A percentile compares a stretch with the other conserved stretches of the same genome.
Conservation (phyloP, 2,329 filamentous ascomycete genomes). For the Arthrobotrys entomopaga region DNA sequence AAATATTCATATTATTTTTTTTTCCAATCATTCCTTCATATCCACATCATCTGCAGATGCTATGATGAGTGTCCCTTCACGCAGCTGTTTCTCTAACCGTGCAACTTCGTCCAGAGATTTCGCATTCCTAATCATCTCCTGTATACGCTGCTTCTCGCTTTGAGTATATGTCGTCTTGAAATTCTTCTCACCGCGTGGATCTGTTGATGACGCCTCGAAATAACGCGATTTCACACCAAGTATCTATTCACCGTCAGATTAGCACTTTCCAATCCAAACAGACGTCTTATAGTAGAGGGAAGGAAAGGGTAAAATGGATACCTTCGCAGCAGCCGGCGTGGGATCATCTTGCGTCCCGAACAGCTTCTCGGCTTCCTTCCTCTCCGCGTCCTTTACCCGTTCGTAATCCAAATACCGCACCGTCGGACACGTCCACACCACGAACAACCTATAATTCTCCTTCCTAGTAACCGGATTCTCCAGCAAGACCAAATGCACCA, state of each 20-base stretch:
- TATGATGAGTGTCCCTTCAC: conserved; percentile 80
- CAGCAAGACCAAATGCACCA: conserved; percentile 82
- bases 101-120: conserved; percentile 91
- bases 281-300: neutral
- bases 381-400: conserved; percentile 89
- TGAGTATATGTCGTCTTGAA: conserved; percentile 86
- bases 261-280: neutral
- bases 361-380: conserved; percentile 77
- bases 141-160: conserved; percentile 83
- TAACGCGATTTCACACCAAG: conserved; percentile 83
- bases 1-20: too few relatives aligned
- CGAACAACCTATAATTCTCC: conserved; percentile 94
- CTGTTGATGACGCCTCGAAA: conserved; percentile 69
- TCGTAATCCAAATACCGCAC: conserved; percentile 92
- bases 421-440: conserved; percentile 84
- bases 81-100: conserved; percentile 86
- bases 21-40: conserved; percentile 45
- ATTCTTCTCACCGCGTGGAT: conserved; percentile 68
- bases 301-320: conserved; percentile 59
- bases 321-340: conserved; percentile 79
- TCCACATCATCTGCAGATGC: conserved; percentile 50
- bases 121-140: conserved; percentile 87
- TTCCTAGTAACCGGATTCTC: conserved; percentile 93
- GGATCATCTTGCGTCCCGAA: conserved; percentile 84
- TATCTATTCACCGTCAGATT: conserved; percentile 67